Evolutionary conservation across 1,284 basidiomycete genomes (phyloP).

Genomic region (Malassezia obtusa): DNA sequence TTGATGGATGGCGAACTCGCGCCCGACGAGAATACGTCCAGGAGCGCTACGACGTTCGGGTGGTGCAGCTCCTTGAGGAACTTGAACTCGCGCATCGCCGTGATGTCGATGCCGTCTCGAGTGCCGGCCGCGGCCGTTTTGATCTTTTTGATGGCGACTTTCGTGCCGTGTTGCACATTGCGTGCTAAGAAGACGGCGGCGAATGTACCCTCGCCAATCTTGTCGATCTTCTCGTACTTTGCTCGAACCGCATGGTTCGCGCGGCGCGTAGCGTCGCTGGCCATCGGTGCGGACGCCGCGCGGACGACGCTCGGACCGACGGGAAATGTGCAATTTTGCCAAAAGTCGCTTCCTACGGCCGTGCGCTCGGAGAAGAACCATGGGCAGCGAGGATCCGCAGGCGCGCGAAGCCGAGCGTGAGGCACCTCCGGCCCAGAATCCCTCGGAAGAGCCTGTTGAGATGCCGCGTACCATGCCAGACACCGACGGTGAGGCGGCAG

Average conservation of each 20-base stretch:
- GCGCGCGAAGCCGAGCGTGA: no score
- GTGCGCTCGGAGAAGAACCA: no score
- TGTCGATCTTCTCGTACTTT: slow-evolving; percentile 27
- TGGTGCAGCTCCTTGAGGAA: slow-evolving; percentile 87
- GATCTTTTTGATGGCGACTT: slow-evolving; percentile 88
- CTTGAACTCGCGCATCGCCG: slow-evolving; percentile 94
- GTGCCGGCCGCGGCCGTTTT: slow-evolving; percentile 59
- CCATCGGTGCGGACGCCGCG: slow-evolving; percentile 18
- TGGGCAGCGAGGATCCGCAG: no score
- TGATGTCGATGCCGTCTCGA: slow-evolving; percentile 97
- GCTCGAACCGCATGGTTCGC: slow-evolving; percentile 26
- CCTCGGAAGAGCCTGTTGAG: no score
- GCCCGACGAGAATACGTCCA: slow-evolving; percentile 94
- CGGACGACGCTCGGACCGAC: background rate
- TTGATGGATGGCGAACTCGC: slow-evolving; percentile 66
- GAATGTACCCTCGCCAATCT: slow-evolving; percentile 80
- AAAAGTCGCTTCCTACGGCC: background rate
- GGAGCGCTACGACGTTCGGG: slow-evolving; percentile 85
- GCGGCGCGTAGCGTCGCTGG: slow-evolving; percentile 24
- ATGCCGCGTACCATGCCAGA: no score
- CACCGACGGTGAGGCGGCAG: no score
- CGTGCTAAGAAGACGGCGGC: slow-evolving; percentile 66
- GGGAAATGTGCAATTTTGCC: background rate
- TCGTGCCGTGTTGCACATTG: slow-evolving; percentile 61
- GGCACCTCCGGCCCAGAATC: no score